Evolutionary conservation across 2,329 filamentous ascomycete genomes (phyloP).

Genomic region (Beauveria brongniartii): DNA sequence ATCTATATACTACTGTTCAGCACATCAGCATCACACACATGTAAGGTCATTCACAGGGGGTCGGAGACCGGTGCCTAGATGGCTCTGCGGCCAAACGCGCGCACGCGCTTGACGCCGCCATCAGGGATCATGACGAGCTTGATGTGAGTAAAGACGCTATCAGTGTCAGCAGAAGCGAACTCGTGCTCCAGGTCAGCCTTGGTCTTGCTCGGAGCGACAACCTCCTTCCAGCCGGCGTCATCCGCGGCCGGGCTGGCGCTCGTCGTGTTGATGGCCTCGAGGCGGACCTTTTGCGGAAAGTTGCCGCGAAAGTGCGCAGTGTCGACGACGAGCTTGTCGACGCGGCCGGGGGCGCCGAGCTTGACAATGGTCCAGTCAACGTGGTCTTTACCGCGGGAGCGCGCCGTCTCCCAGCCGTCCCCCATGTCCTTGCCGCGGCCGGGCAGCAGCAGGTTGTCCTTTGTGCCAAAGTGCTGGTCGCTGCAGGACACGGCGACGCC

Average conservation of each 20-base stretch:
- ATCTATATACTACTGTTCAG: background rate
- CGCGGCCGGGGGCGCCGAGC: conserved; percentile 57
- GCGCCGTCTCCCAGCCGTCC: conserved; percentile 79
- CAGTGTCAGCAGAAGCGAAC: conserved; percentile 48
- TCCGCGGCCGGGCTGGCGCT: conserved; percentile 47
- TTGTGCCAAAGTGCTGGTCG: conserved; percentile 78
- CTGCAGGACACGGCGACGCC: conserved; percentile 68
- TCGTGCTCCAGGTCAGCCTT: conserved; percentile 67
- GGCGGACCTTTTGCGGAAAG: conserved; percentile 67
- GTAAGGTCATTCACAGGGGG: background rate
- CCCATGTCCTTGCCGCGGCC: conserved; percentile 78
- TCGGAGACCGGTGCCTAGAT: background rate
- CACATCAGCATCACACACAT: conserved; percentile 10
- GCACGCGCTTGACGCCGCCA: conserved; percentile 81
- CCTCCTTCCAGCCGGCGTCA: conserved; percentile 55
- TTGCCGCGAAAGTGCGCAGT: conserved; percentile 80
- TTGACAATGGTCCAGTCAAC: conserved; percentile 75
- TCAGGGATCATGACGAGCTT: conserved; percentile 92
- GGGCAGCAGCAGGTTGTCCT: conserved; percentile 71
- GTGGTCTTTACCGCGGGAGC: conserved; percentile 63
- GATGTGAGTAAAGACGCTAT: conserved; percentile 64
- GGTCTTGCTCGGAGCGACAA: conserved; percentile 59
- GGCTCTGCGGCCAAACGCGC: conserved; percentile 34
- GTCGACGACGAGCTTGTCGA: conserved; percentile 64
- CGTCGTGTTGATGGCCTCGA: conserved; percentile 53